These are phyloP conservation scores for Claviceps monticola DNA, from an alignment of 2,329 filamentous ascomycete species.

Conservation along the genomic window DNA sequence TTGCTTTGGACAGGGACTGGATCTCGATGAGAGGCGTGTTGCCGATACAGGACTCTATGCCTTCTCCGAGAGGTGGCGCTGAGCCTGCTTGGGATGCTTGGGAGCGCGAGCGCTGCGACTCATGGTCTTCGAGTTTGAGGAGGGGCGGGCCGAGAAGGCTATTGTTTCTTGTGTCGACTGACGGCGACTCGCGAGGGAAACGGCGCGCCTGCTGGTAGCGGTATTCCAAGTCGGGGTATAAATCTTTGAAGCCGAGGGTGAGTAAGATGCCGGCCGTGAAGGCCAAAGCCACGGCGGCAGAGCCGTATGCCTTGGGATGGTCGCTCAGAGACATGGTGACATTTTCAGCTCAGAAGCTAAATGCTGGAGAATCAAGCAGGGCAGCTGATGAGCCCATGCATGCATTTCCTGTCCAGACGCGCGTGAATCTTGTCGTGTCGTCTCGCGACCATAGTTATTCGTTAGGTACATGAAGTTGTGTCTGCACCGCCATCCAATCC, in stretches of 20 bases:
- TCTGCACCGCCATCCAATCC: background rate
- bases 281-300: slow-evolving; percentile 52
- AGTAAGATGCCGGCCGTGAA: slow-evolving; percentile 67
- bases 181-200: slow-evolving; percentile 2
- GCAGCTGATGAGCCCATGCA: background rate
- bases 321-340: slow-evolving; percentile 42
- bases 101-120: slow-evolving; percentile 16
- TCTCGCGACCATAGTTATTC: too few species aligned
- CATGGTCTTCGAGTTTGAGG: slow-evolving; percentile 42
- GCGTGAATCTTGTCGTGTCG: too few species aligned
- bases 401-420: background rate
- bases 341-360: background rate
- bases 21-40: slow-evolving; percentile 84
- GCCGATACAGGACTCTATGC: slow-evolving; percentile 84
- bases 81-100: background rate
- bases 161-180: slow-evolving; percentile 23
- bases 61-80: slow-evolving; percentile 32
- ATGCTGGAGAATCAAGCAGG: background rate
- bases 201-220: slow-evolving; percentile 38
- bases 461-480: too few species aligned
- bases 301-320: slow-evolving; percentile 48
- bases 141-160: slow-evolving; percentile 30
- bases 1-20: slow-evolving; percentile 70
- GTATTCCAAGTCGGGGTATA: slow-evolving; percentile 61
- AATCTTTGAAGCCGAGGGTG: slow-evolving; percentile 65